These are phyloP conservation scores for Penicillium nordicum DNA, from an alignment of 2,329 filamentous ascomycete genomes.

Conservation along the genomic window DNA sequence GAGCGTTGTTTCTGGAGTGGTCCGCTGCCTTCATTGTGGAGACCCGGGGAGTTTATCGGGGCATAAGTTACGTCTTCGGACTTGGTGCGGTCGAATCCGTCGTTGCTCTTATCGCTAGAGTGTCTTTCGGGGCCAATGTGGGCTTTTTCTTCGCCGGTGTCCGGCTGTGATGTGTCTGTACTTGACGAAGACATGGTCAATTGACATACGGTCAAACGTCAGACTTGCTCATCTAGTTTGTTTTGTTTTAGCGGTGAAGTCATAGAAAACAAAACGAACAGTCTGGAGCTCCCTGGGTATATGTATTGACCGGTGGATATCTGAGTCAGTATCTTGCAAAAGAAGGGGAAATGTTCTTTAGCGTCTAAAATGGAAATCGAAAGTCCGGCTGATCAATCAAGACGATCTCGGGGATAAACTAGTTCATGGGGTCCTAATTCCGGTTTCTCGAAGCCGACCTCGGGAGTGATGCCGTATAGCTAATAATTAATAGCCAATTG, in stretches of 20 bases:
- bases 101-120: slow-evolving; percentile 1
- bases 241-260: not conserved
- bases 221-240: not conserved
- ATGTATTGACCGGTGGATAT: not conserved
- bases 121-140: slow-evolving; percentile 3
- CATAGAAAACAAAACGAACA: not conserved
- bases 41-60: slow-evolving; percentile 20
- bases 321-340: not conserved
- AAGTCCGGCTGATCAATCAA: slow-evolving; percentile 22
- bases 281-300: not conserved
- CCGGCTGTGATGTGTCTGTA: slow-evolving; percentile 2
- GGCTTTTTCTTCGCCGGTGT: slow-evolving; percentile 7
- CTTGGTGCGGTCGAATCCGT: slow-evolving; percentile 9
- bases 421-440: not conserved
- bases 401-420: not conserved
- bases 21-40: slow-evolving; percentile 13
- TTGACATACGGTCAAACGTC: not conserved
- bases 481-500: not conserved
- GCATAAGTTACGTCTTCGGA: slow-evolving; percentile 15
- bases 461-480: not conserved
- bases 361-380: not conserved
- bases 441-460: not conserved
- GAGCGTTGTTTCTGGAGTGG: slow-evolving; percentile 22
- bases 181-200: not conserved
- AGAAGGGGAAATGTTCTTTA: not conserved